A percentile compares a stretch with the other conserved stretches of the same genome.
Evolutionary conservation across 1,284 basidiomycete genomes (phyloP).

Genomic region (Meira miltonrushii): DNA sequence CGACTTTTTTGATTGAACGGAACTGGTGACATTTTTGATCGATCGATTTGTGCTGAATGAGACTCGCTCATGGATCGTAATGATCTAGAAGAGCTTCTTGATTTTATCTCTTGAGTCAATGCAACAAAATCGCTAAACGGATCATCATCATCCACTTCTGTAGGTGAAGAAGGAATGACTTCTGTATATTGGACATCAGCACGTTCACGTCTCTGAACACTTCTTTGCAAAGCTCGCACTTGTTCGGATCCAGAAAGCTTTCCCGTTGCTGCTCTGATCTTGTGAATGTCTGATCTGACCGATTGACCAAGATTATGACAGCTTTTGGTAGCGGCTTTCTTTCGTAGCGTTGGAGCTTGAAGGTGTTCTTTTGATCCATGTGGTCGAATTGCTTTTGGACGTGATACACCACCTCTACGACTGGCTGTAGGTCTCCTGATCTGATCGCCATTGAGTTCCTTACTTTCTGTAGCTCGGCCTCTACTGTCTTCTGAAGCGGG

Average conservation of each 20-base stretch:
- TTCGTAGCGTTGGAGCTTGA: background rate
- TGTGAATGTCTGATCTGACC: background rate
- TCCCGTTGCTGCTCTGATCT: background rate
- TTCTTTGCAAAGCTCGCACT: background rate
- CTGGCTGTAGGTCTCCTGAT: background rate
- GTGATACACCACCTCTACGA: background rate
- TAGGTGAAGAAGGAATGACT: background rate
- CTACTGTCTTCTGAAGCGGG: background rate
- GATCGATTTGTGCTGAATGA: background rate
- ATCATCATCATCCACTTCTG: slow-evolving; percentile 1
- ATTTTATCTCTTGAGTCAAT: background rate
- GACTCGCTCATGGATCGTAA: background rate
- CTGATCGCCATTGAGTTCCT: background rate
- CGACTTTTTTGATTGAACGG: background rate
- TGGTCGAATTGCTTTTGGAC: background rate
- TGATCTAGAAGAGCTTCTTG: background rate
- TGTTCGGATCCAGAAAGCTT: slow-evolving; percentile 5
- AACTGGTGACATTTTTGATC: background rate
- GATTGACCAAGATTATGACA: slow-evolving; percentile 1
- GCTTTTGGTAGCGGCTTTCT: background rate
- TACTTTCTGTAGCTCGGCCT: background rate
- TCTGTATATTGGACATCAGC: background rate
- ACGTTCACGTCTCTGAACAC: background rate
- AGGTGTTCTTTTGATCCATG: background rate
- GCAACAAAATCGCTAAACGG: slow-evolving; percentile 5